phyloP scores from a whole-genome alignment of 441 rosid species.

The Brassica balearica region DNA sequence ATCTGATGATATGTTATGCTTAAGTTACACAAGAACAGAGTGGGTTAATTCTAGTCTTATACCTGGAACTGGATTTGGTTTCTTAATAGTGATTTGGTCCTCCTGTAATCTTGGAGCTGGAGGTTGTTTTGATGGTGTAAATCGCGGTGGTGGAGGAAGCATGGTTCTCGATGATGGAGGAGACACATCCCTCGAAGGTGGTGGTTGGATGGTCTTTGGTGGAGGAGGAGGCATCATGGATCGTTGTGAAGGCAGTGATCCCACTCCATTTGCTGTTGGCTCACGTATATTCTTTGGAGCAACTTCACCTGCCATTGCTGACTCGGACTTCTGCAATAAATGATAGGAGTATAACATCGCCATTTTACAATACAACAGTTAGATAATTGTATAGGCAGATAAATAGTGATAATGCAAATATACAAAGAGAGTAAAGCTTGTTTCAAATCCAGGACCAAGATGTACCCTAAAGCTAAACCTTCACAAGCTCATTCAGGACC shows the following conservation, averaged over 20 bases:
- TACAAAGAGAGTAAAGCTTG: background rate
- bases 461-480: background rate
- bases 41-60: background rate
- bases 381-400: background rate
- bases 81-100: constrained; percentile 37
- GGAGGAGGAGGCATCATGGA: constrained; percentile 50
- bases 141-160: constrained; percentile 61
- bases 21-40: background rate
- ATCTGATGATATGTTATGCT: background rate
- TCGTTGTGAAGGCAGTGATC: constrained; percentile 49
- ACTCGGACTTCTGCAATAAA: constrained; percentile 57
- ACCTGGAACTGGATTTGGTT: constrained; percentile 65
- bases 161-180: constrained; percentile 48
- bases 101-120: constrained; percentile 41
- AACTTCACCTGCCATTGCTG: constrained; percentile 44
- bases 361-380: constrained; percentile 41
- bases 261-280: constrained; percentile 49
- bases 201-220: constrained; percentile 47
- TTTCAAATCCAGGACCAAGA: constrained; percentile 12
- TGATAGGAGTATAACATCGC: constrained; percentile 32
- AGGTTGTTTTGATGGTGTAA: constrained; percentile 44
- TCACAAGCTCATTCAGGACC: background rate
- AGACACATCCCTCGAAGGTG: constrained; percentile 42
- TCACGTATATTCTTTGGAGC: constrained; percentile 56
- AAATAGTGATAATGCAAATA: constrained; percentile 14